These are phyloP conservation scores for Chlamydomonas sphaeroides DNA, from an alignment of 139 green algal species.

Conservation along the genomic window DNA sequence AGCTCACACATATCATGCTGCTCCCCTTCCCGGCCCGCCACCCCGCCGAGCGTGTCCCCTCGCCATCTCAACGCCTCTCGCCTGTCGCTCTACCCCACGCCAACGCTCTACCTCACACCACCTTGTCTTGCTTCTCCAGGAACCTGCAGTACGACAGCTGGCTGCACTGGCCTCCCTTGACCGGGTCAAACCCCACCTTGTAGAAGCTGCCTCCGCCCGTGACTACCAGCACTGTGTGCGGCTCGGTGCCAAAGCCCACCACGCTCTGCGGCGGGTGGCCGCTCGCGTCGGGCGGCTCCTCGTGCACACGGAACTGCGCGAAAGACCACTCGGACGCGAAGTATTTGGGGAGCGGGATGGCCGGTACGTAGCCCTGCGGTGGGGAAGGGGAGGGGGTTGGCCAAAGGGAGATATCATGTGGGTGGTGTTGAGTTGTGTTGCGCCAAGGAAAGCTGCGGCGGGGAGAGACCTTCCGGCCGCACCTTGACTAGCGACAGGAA, in stretches of 20 bases:
- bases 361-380: slow-evolving; percentile 60
- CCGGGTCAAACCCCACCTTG: slow-evolving; percentile 75
- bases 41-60: no score
- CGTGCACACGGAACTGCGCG: slow-evolving; percentile 75
- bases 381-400: neutral
- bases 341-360: slow-evolving; percentile 80
- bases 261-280: slow-evolving; percentile 23
- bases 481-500: slow-evolving; percentile 64
- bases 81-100: no score
- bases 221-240: slow-evolving; percentile 74
- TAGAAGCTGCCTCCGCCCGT: slow-evolving; percentile 65
- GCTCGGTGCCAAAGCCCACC: slow-evolving; percentile 74
- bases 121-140: slow-evolving; percentile 41
- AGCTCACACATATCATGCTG: no score
- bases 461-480: neutral
- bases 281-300: slow-evolving; percentile 7
- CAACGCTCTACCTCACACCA: slow-evolving; percentile 6
- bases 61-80: no score
- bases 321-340: slow-evolving; percentile 91
- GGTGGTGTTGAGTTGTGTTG: neutral
- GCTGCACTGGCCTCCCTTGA: slow-evolving; percentile 68
- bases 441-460: neutral
- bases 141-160: slow-evolving; percentile 65
- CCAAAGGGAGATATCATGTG: neutral
- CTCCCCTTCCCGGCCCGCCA: no score